Evolutionary conservation across 805 yeast species (phyloP).

Genomic region (Wickerhamiella occidentalis): DNA sequence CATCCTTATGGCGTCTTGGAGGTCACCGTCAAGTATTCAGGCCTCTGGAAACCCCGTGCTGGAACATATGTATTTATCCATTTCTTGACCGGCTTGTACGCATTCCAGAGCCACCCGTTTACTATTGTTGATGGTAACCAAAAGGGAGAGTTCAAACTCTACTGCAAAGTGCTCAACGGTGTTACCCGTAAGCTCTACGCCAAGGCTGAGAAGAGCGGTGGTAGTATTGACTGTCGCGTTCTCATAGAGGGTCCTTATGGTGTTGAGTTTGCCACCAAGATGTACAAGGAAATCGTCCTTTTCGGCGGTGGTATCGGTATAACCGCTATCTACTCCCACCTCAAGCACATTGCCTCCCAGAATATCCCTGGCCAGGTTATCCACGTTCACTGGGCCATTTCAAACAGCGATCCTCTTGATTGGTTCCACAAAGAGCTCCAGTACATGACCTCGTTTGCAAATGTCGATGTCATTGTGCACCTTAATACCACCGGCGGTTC

Average conservation of each 20-base stretch:
- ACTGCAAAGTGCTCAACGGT: constrained; percentile 36
- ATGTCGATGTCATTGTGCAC: constrained; percentile 14
- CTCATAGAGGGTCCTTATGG: constrained; percentile 59
- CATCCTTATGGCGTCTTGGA: constrained; percentile 16
- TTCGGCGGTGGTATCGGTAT: constrained; percentile 52
- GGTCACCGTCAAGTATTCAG: constrained; percentile 30
- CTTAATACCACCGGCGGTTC: constrained; percentile 2
- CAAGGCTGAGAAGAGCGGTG: constrained; percentile 30
- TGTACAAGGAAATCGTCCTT: constrained; percentile 31
- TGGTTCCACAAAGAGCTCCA: constrained; percentile 39
- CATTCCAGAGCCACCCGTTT: constrained; percentile 66
- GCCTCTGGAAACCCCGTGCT: constrained; percentile 38
- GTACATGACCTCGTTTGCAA: constrained; percentile 19
- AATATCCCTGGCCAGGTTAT: constrained; percentile 13
- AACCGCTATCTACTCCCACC: constrained; percentile 41
- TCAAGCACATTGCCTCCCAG: constrained; percentile 24
- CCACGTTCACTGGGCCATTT: constrained; percentile 51
- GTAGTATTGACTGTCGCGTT: constrained; percentile 24
- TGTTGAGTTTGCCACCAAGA: constrained; percentile 27
- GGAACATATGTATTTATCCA: constrained; percentile 48
- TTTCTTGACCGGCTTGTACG: constrained; percentile 26
- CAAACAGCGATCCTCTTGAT: constrained; percentile 38
- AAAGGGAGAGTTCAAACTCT: constrained; percentile 18
- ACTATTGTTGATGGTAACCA: constrained; percentile 27
- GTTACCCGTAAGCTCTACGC: constrained; percentile 32